Evolutionary conservation across 1,284 basidiomycete genomes (phyloP).

Genomic region (Chalciporus sp.): DNA sequence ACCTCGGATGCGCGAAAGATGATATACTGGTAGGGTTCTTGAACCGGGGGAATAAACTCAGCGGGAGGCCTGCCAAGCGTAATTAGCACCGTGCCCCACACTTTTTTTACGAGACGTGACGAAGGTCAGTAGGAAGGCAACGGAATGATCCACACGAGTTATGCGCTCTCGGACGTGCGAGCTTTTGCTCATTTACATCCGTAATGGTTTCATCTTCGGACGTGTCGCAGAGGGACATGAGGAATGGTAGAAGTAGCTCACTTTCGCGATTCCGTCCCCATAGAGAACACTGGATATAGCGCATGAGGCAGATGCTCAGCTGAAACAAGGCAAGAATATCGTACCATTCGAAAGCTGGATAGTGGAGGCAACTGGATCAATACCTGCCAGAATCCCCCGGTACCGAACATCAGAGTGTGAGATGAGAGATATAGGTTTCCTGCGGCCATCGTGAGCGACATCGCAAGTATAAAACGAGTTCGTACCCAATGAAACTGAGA

Average conservation of each 20-base stretch:
- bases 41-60: conserved; percentile 76
- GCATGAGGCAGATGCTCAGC: conserved; percentile 2
- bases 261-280: conserved; percentile 86
- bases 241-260: conserved; percentile 41
- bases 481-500: conserved; percentile 71
- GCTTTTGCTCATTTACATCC: conserved; percentile 64
- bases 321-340: conserved; percentile 17
- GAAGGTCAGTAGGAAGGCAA: conserved; percentile 72
- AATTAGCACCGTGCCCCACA: conserved; percentile 13
- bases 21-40: conserved; percentile 79
- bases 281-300: conserved; percentile 67
- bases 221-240: not conserved
- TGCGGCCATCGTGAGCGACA: conserved; percentile 33
- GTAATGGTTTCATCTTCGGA: conserved; percentile 52
- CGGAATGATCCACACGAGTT: conserved; percentile 69
- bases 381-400: conserved; percentile 82
- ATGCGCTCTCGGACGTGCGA: conserved; percentile 70
- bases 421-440: conserved; percentile 87
- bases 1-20: conserved; percentile 84
- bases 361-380: conserved; percentile 81
- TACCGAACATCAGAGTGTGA: conserved; percentile 92
- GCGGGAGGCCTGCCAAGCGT: conserved; percentile 53
- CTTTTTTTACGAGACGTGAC: conserved; percentile 8
- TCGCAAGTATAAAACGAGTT: not conserved
- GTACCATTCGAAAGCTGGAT: conserved; percentile 86